Evolutionary conservation across 257 asterid species (phyloP).

Genomic region (Lithospermum erythrorhizon): DNA sequence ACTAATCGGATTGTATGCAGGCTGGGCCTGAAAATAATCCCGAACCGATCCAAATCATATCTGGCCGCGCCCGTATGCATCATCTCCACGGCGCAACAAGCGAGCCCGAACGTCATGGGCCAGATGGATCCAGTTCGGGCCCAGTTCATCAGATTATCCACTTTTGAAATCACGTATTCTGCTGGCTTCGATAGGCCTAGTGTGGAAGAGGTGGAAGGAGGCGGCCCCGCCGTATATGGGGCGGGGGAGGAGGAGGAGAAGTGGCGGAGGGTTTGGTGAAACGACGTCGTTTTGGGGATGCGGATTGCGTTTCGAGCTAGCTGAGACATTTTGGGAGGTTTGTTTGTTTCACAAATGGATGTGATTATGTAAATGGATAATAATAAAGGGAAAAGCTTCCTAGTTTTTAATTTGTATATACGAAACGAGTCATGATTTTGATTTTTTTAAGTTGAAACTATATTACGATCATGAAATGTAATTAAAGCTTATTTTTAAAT

Average conservation of each 20-base stretch:
- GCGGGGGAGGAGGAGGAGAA: slow-evolving; percentile 54
- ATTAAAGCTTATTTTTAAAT: too few relatives aligned
- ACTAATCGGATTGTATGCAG: slow-evolving; percentile 94
- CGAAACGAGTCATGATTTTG: too few relatives aligned
- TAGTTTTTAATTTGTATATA: too few relatives aligned
- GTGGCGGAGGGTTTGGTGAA: slow-evolving; percentile 11
- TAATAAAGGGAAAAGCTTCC: too few relatives aligned
- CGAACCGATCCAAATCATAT: slow-evolving; percentile 90
- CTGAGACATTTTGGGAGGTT: slow-evolving; percentile 39
- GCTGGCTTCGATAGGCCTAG: slow-evolving; percentile 72
- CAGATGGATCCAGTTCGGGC: slow-evolving; percentile 91
- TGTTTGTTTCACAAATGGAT: too few relatives aligned
- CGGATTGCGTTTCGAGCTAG: slow-evolving; percentile 63
- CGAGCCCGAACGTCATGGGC: slow-evolving; percentile 97
- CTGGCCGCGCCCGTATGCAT: slow-evolving; percentile 99
- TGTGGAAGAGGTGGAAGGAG: slow-evolving; percentile 52
- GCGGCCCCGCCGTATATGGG: slow-evolving; percentile 44
- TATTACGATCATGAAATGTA: too few relatives aligned
- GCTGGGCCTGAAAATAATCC: slow-evolving; percentile 94
- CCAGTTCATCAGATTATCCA: slow-evolving; percentile 95
- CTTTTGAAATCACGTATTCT: slow-evolving; percentile 85
- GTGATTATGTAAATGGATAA: too few relatives aligned
- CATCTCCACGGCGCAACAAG: slow-evolving; percentile 99
- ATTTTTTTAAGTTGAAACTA: too few relatives aligned
- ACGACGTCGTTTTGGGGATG: slow-evolving; percentile 35